Evolutionary conservation across 2,329 filamentous ascomycete species (phyloP), one percentile per base, ranked within the genome.

Genomic region (Macrophomina phaseolina): DNA sequence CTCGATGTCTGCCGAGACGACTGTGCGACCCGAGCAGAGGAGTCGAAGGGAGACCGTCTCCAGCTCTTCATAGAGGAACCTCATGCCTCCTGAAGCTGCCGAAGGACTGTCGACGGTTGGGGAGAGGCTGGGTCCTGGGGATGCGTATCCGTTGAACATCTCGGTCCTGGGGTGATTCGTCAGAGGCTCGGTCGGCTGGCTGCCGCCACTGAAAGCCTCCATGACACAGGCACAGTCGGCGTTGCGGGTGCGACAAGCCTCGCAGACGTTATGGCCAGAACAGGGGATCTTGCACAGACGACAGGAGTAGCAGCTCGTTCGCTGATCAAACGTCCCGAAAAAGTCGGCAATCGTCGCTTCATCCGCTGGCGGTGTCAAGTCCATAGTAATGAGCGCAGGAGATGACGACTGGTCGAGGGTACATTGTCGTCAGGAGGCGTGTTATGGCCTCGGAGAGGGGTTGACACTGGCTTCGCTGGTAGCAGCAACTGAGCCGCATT

Each of bases 271-370:
- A 42, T 71, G 69, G 18, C 70, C 70, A 6, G 68, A 70, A 45
- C 70, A 71, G 28, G 67, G 67, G 45, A 71, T 70, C 30, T 71
- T 69, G 46, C 70, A 68, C 12, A 68, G 66, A 34, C 68, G 53
- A 45, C 70, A 71, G 64, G 71, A 71, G 60, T 71, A 63, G 46
- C 70, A 71, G 58, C 68, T 71, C 32, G 65, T 68, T 18, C 69
- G 62, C 65, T 68, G 32, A 16, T 30, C 52, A 55, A n/a, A 40
- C 11, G 18, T 9, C 16, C 23, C 55, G 36, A 38, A 5, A 9
- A 58, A 9, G 18, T 45, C 55, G 30, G 38, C 55, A 36, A 38
- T 9, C 5, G 38, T 36, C 14, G 55, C 18, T 58, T 42, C 55
- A 45, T 11, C 14, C 36, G 38, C 2, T 12, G 55, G 36, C 36